These are phyloP conservation scores for Polychaeton citri DNA, from an alignment of 2,329 filamentous ascomycete species.

Conservation along the genomic window DNA sequence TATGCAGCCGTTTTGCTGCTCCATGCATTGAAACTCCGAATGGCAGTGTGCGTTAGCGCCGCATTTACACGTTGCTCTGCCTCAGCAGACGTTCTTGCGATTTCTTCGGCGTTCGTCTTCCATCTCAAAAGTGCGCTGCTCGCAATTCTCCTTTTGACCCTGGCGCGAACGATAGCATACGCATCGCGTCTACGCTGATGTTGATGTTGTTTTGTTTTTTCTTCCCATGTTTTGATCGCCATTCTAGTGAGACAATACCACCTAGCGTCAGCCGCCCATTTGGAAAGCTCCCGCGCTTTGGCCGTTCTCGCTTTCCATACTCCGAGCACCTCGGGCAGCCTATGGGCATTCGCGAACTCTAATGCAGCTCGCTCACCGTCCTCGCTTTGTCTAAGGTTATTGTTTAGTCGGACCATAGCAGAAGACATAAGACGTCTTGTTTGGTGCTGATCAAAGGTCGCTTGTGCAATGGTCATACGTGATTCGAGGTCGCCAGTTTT, in stretches of 20 bases:
- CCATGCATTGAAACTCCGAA: slow-evolving; percentile 24
- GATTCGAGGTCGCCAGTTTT: slow-evolving; percentile 5
- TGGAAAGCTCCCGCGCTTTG: slow-evolving; percentile 34
- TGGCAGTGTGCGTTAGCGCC: slow-evolving; percentile 20
- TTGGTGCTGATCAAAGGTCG: slow-evolving; percentile 14
- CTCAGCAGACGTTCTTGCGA: slow-evolving; percentile 26
- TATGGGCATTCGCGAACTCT: slow-evolving; percentile 28
- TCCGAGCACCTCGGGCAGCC: slow-evolving; percentile 25
- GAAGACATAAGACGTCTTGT: slow-evolving; percentile 13
- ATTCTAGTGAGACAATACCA: slow-evolving; percentile 43
- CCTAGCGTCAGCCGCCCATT: slow-evolving; percentile 41
- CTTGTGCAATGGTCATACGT: slow-evolving; percentile 3
- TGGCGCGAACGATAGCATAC: slow-evolving; percentile 41
- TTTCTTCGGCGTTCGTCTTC: slow-evolving; percentile 20
- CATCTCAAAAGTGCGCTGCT: slow-evolving; percentile 27
- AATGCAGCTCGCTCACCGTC: slow-evolving; percentile 24
- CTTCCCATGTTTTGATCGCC: slow-evolving; percentile 38
- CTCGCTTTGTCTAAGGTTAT: slow-evolving; percentile 17
- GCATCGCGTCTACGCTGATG: slow-evolving; percentile 41
- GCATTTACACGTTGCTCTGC: slow-evolving; percentile 24
- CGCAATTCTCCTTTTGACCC: slow-evolving; percentile 41
- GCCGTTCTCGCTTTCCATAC: slow-evolving; percentile 23
- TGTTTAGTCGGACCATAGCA: slow-evolving; percentile 17
- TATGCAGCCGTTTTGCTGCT: slow-evolving; percentile 14
- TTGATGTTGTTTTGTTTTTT: slow-evolving; percentile 35